Evolutionary conservation across 2,329 filamentous ascomycete genomes (phyloP), one percentile per base, ranked within the genome.

Genomic region (Penicillium janthinellum): DNA sequence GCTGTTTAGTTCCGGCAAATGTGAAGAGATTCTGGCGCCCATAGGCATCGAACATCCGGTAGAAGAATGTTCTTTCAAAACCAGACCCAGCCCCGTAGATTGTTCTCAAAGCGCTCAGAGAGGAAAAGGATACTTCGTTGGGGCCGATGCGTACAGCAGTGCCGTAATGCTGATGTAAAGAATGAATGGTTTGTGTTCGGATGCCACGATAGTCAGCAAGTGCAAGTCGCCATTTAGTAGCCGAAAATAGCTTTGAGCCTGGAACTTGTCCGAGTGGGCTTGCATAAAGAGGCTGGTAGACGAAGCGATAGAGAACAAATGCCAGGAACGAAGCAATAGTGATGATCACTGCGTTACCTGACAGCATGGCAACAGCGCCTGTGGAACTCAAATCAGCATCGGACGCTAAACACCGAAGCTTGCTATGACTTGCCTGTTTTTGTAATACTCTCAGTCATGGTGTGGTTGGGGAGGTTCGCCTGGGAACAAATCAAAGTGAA

Each of bases 1-100:
- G 83, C 2, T 77, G 72, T 34, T 75, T 76, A 0, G 73, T 72
- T 0, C 75, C 72, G 6, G 73, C 71, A 60, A 85, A 84, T 0
- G 81, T 83, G 66, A 86, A 85, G 2, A 86, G 64, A 55, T 85
- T 84, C 66, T 78, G 79, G 10, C 74, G 73, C 0, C 81, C 82
- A 52, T 83, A 84, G 0, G 78, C 81, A 62, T 84, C 82, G 59
- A 86, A 85, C 80, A 85, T 84, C 47, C 79, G 77, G 57, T 86
- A 86, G 64, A 85, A 86, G 1, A 54, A 49, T 0, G 82, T 83
- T 41, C 82, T 70, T 42, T 80, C 82, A 57, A 81, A 85, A 0
- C 77, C 77, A 48, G 77, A 81, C 1, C 84, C 83, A 0, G 83
- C 78, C 0, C 83, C 82, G 67, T 86, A 85, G 22, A 86, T 85